Evolutionary conservation across 2,329 filamentous ascomycete genomes (phyloP), one percentile per base, ranked within the genome.

Genomic region (Teratosphaeria destructans): DNA sequence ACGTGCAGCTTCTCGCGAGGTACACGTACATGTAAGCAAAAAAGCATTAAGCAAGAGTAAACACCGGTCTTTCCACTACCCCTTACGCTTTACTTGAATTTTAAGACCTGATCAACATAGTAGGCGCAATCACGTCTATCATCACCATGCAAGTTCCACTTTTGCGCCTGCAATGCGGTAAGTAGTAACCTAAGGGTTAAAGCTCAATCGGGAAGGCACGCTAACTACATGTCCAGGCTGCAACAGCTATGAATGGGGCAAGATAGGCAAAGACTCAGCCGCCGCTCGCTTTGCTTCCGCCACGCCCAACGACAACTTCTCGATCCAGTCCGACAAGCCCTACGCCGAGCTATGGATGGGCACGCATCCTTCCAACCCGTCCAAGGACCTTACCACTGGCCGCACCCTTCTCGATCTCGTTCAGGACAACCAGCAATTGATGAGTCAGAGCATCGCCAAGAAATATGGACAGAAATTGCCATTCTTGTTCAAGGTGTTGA

Each of bases 261-360:
- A 99, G 81, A 83, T 91, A 71, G 94, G 94, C 69, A 83, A 83
- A 63, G 83, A 88, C 60, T 97, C 93, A 55, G 89, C 92, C 14
- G 94, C 92, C 56, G 94, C 94, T 64, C 88, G 86, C 68, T 97
- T 89, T 74, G 93, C 92, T 47, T 86, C 90, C 54, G 90, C 92
- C 19, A 96, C 92, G 4, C 85, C 90, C 11, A 81, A 86, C 14
- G 79, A 83, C 49, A 85, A 85, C 66, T 87, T 97, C 72, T 81
- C 81, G 10, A 87, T 99, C 62, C 82, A 96, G 71, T 81, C 87
- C 57, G 88, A 95, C 68, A 94, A 90, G 77, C 93, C 94, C 35
- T 99, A 99, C 71, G 91, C 94, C 55, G 94, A 97, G 91, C 80
- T 99, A 70, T 99, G 94, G 94, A 99, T 99, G 94, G 94, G 94